These are phyloP conservation scores for Geotrichum cucujoidarum DNA, from an alignment of 1,139 yeast species.

Conservation along the genomic window DNA sequence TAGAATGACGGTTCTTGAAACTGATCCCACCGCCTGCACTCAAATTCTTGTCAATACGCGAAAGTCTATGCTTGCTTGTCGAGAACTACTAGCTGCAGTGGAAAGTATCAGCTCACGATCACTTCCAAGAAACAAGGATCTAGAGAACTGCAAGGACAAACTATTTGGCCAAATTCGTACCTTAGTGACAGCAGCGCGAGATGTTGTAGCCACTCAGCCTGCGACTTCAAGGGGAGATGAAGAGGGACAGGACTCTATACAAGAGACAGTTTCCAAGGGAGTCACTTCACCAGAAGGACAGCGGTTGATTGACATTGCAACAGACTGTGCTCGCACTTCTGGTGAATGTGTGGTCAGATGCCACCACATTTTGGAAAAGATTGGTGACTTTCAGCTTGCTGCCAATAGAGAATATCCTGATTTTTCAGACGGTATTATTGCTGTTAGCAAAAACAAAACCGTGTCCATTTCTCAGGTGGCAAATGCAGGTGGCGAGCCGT, in stretches of 20 bases:
- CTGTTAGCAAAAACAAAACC: slow-evolving; percentile 12
- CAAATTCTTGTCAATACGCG: slow-evolving; percentile 39
- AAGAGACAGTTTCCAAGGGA: slow-evolving; percentile 8
- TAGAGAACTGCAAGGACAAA: slow-evolving; percentile 38
- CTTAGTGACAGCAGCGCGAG: slow-evolving; percentile 30
- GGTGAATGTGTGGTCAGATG: slow-evolving; percentile 44
- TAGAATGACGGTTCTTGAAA: slow-evolving; percentile 30
- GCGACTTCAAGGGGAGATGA: slow-evolving; percentile 20
- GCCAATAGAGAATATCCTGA: slow-evolving; percentile 68
- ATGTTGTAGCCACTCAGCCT: slow-evolving; percentile 23
- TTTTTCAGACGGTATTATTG: slow-evolving; percentile 59
- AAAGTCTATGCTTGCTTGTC: slow-evolving; percentile 41
- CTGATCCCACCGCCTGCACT: slow-evolving; percentile 35
- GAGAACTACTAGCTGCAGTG: slow-evolving; percentile 40
- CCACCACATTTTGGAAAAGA: slow-evolving; percentile 46
- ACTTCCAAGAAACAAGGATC: slow-evolving; percentile 32
- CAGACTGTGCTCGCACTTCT: slow-evolving; percentile 36
- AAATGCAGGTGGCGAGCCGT: slow-evolving; percentile 1
- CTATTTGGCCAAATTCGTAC: slow-evolving; percentile 36
- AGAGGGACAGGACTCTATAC: slow-evolving; percentile 13
- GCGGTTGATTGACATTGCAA: slow-evolving; percentile 27
- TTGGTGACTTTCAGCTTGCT: slow-evolving; percentile 71
- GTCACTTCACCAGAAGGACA: slow-evolving; percentile 12
- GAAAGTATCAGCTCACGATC: slow-evolving; percentile 34
- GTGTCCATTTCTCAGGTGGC: not conserved